A percentile compares a stretch with the other conserved stretches of the same genome.
Conservation (phyloP, 148 eudicot genomes). For the Vaccinium vitisidaea region DNA sequence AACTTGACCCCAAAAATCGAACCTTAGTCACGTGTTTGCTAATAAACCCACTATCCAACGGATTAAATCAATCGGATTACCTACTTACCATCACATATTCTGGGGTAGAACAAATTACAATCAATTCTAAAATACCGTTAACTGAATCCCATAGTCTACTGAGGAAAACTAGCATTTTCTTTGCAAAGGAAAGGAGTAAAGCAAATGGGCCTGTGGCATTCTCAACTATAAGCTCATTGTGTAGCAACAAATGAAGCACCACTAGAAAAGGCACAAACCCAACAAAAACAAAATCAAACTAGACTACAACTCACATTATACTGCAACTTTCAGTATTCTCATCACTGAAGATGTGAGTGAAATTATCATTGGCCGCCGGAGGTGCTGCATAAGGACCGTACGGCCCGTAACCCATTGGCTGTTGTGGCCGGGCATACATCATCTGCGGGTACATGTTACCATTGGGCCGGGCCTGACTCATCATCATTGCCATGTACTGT, state of each 20-base stretch:
- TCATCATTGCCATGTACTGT: conserved; percentile 80
- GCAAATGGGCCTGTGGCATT: not conserved
- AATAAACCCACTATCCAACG: too few relatives aligned
- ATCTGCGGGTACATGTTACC: conserved; percentile 50
- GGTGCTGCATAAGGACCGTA: conserved; percentile 31
- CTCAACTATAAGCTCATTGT: not conserved
- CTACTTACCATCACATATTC: not conserved
- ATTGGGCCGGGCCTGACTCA: conserved; percentile 64
- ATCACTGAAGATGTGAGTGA: conserved; percentile 72
- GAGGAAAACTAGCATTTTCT: not conserved
- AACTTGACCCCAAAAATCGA: too few relatives aligned
- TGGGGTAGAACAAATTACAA: not conserved
- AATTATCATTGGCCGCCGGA: conserved; percentile 46
- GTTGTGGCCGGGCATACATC: conserved; percentile 70
- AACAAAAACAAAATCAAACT: conserved; percentile 4
- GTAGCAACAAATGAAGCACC: not conserved
- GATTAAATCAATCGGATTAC: too few relatives aligned
- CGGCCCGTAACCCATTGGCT: conserved; percentile 48
- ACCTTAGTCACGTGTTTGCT: too few relatives aligned
- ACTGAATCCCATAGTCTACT: not conserved
- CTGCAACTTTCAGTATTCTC: conserved; percentile 80
- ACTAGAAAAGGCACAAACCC: conserved; percentile 1
- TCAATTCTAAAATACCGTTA: not conserved
- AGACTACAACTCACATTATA: conserved; percentile 48
- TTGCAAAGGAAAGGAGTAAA: not conserved